These are phyloP conservation scores for Triticum turgidum DNA, from an alignment of 176 grass and related monocot genomes.

Conservation along the genomic window DNA sequence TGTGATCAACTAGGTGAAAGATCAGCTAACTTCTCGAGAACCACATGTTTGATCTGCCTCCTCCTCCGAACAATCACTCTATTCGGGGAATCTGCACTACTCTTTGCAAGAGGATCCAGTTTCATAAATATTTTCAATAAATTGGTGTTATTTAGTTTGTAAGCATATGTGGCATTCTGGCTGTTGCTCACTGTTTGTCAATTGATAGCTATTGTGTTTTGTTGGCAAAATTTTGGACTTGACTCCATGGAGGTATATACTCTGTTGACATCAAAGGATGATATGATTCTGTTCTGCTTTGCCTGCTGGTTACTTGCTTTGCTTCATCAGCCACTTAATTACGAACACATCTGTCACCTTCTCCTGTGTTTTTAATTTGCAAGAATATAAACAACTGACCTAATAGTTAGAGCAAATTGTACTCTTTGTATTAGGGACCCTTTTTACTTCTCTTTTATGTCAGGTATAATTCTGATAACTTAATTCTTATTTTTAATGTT, in stretches of 20 bases:
- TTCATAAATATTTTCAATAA: not conserved
- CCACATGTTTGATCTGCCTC: not conserved
- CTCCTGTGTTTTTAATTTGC: not conserved
- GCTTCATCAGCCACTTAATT: not conserved
- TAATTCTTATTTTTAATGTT: constrained; percentile 12
- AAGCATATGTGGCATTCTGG: not conserved
- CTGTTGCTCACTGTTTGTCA: not conserved
- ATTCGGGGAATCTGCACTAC: not conserved
- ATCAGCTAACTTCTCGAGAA: not conserved
- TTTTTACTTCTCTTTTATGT: not conserved
- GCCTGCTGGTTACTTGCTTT: not conserved
- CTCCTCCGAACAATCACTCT: not conserved
- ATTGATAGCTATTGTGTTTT: not conserved
- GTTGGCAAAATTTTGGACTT: not conserved
- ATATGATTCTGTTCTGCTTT: not conserved
- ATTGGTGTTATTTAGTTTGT: not conserved
- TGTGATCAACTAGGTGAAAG: not conserved
- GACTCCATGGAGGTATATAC: not conserved
- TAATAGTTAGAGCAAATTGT: not conserved
- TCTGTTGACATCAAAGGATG: not conserved
- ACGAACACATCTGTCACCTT: not conserved
- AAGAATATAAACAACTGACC: not conserved
- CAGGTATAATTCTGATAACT: not conserved
- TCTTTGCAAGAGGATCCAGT: not conserved
- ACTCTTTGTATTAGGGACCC: not conserved